Evolutionary conservation across 2,329 filamentous ascomycete species (phyloP).

Genomic region (Fusarium duplospermum): DNA sequence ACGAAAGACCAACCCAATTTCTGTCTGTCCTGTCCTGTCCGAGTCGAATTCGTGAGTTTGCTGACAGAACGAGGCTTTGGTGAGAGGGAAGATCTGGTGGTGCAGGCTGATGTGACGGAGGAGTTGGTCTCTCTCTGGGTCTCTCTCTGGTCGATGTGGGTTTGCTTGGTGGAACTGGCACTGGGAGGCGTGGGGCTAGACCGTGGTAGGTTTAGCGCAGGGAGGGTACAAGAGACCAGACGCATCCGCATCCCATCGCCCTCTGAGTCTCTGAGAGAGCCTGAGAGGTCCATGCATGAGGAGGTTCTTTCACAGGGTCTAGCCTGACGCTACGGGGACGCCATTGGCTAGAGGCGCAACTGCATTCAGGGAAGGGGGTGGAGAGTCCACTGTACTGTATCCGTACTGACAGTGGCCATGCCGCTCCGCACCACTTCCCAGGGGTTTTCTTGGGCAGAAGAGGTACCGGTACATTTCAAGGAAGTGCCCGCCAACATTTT

Average conservation of each 20-base stretch:
- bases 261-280: neutral
- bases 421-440: slow-evolving; percentile 24
- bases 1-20: neutral
- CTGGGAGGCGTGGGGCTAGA: slow-evolving; percentile 3
- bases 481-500: neutral
- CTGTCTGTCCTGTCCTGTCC: slow-evolving; percentile 4
- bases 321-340: neutral
- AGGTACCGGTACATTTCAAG: neutral
- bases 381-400: slow-evolving; percentile 13
- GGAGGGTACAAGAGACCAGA: neutral
- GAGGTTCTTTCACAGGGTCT: slow-evolving; percentile 17
- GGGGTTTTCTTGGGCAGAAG: neutral
- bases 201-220: neutral
- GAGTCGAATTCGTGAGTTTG: neutral
- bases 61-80: slow-evolving; percentile 39
- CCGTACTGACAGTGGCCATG: neutral
- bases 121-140: slow-evolving; percentile 28
- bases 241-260: slow-evolving; percentile 4
- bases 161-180: slow-evolving; percentile 1
- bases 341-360: slow-evolving; percentile 13
- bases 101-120: slow-evolving; percentile 41
- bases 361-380: slow-evolving; percentile 29
- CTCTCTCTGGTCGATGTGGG: slow-evolving; percentile 24
- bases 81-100: slow-evolving; percentile 37
- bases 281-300: neutral